Conservation (phyloP, 805 yeast genomes). For the Candida tammaniensis region DNA sequence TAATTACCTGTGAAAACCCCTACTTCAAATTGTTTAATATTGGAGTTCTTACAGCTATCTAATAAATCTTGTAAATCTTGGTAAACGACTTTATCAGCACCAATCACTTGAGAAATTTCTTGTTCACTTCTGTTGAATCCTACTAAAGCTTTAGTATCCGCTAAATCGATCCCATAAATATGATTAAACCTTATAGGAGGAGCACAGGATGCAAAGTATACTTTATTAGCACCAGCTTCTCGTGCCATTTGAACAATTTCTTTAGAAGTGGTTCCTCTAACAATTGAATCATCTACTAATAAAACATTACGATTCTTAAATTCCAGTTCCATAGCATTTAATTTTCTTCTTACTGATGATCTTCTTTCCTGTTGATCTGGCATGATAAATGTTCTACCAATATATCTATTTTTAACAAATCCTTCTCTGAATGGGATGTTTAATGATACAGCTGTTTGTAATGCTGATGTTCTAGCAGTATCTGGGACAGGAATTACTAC, state of each 20-base stretch:
- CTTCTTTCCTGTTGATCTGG: conserved; percentile 95
- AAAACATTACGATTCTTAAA: conserved; percentile 81
- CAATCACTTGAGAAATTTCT: conserved; percentile 73
- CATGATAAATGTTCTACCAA: conserved; percentile 98
- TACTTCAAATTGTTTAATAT: conserved; percentile 73
- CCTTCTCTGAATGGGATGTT: conserved; percentile 92
- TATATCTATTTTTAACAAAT: conserved; percentile 92
- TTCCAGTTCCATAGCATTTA: conserved; percentile 95
- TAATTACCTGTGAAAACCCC: conserved; percentile 96
- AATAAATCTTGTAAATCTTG: conserved; percentile 82
- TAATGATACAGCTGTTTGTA: conserved; percentile 83
- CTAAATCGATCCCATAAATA: conserved; percentile 95
- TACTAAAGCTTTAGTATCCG: conserved; percentile 90
- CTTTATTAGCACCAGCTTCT: conserved; percentile 95
- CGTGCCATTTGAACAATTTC: conserved; percentile 98
- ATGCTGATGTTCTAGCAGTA: conserved; percentile 93
- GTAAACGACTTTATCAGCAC: conserved; percentile 89
- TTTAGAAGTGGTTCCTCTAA: conserved; percentile 94
- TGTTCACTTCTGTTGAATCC: conserved; percentile 77
- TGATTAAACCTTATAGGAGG: conserved; percentile 97
- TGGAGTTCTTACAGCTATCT: conserved; percentile 63
- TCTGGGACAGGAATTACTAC: conserved; percentile 98
- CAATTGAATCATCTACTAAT: conserved; percentile 95
- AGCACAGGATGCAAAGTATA: conserved; percentile 95
- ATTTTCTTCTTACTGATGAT: conserved; percentile 88